Conservation (phyloP, 768 basidiomycete genomes). For the Phanerodontia chrysosporium region DNA sequence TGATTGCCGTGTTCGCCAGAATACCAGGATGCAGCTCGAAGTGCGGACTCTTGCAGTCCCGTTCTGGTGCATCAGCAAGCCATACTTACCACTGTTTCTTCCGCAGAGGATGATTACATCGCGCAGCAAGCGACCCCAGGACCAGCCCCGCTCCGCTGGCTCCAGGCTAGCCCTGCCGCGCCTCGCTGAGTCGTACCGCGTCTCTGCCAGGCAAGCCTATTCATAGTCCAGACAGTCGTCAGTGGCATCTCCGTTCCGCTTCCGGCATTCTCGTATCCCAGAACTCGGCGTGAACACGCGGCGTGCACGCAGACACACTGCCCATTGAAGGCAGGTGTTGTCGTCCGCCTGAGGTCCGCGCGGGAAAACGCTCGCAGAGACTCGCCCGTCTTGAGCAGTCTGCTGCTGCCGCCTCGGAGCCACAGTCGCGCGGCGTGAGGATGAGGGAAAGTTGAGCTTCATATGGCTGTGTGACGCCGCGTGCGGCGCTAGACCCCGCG, state of each 20-base stretch:
- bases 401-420: background rate
- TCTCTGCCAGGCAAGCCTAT: background rate
- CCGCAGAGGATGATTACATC: background rate
- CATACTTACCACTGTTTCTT: background rate
- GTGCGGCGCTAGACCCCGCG: too few species aligned
- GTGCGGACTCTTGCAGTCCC: background rate
- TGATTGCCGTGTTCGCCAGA: background rate
- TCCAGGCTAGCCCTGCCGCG: background rate
- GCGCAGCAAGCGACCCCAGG: too few species aligned
- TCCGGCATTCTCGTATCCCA: background rate
- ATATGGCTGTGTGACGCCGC: too few species aligned
- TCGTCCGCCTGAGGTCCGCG: background rate
- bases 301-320: background rate
- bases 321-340: background rate
- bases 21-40: background rate
- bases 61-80: background rate
- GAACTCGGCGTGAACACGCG: background rate
- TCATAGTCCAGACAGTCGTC: background rate
- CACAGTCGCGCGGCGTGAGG: background rate
- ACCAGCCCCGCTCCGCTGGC: too few species aligned
- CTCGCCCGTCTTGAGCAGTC: background rate
- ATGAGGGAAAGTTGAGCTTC: too few species aligned
- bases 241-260: background rate
- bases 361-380: background rate
- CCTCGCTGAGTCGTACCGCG: background rate